These are phyloP conservation scores for Penicillium bialowiezense DNA, from an alignment of 495 filamentous ascomycete species.

Conservation along the genomic window DNA sequence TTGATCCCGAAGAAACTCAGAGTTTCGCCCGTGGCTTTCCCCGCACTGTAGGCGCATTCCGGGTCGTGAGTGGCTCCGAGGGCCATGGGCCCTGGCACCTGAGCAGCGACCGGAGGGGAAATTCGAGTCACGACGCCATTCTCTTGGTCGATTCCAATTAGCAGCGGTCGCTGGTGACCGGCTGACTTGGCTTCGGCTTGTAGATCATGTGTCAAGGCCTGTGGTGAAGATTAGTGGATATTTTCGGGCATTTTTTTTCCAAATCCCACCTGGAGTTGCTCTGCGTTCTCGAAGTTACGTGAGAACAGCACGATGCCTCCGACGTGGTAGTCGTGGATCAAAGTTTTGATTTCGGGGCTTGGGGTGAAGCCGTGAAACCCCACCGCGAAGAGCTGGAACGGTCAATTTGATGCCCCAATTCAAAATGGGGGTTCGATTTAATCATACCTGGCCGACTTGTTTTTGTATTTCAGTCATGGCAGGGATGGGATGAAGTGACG, in stretches of 20 bases:
- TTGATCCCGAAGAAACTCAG: slow-evolving; percentile 39
- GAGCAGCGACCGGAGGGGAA: slow-evolving; percentile 40
- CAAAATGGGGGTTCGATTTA: not conserved
- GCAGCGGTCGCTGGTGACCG: slow-evolving; percentile 38
- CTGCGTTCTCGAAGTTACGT: slow-evolving; percentile 40
- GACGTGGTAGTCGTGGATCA: slow-evolving; percentile 46
- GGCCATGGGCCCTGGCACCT: slow-evolving; percentile 42
- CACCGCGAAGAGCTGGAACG: slow-evolving; percentile 45
- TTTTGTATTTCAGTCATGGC: slow-evolving; percentile 16
- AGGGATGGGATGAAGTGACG: not conserved
- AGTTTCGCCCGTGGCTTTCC: slow-evolving; percentile 34
- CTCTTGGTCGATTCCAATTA: slow-evolving; percentile 46
- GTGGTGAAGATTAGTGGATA: not conserved
- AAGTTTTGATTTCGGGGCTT: slow-evolving; percentile 44
- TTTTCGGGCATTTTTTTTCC: too few species aligned
- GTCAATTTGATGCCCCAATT: slow-evolving; percentile 1
- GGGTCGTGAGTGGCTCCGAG: slow-evolving; percentile 39
- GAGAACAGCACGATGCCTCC: slow-evolving; percentile 48
- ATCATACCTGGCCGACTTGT: slow-evolving; percentile 34
- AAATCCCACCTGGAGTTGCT: slow-evolving; percentile 36
- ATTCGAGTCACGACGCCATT: slow-evolving; percentile 46
- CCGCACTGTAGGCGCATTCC: slow-evolving; percentile 36
- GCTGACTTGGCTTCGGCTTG: slow-evolving; percentile 40
- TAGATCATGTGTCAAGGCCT: slow-evolving; percentile 37
- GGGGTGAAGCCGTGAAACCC: slow-evolving; percentile 45